Conservation (phyloP, 345 rosid genomes). For the Salix koriyanagi region DNA sequence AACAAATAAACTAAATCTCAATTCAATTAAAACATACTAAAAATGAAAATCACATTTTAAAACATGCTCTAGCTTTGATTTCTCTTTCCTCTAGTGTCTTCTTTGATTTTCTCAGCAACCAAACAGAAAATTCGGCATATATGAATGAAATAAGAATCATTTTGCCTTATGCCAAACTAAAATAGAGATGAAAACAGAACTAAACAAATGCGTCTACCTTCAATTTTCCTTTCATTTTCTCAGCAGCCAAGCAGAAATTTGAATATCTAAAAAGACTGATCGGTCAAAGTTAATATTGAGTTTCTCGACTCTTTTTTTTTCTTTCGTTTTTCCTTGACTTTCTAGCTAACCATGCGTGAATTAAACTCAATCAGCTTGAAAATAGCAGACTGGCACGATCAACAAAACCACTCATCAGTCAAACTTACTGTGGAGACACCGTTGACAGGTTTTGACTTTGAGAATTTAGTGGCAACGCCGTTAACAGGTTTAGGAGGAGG, state of each 20-base stretch:
- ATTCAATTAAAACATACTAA: neutral
- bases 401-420: neutral
- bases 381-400: neutral
- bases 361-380: too few relatives aligned
- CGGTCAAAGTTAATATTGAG: too few relatives aligned
- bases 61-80: neutral
- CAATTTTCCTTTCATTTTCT: conserved; percentile 9
- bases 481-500: conserved; percentile 12
- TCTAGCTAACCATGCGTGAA: too few relatives aligned
- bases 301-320: too few relatives aligned
- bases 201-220: too few relatives aligned
- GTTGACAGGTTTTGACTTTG: conserved; percentile 42
- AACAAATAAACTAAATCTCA: neutral
- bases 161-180: too few relatives aligned
- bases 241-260: neutral
- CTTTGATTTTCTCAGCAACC: too few relatives aligned
- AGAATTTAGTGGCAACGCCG: conserved; percentile 14
- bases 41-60: neutral
- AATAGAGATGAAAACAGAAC: too few relatives aligned
- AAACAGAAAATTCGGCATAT: too few relatives aligned
- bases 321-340: too few relatives aligned
- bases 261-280: neutral
- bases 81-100: too few relatives aligned
- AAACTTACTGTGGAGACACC: conserved; percentile 55
- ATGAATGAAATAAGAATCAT: too few relatives aligned